Evolutionary conservation across 192 early-diverging fungal species (phyloP), one percentile per base, ranked within the genome.

Genomic region (Chytriomyces confervae): DNA sequence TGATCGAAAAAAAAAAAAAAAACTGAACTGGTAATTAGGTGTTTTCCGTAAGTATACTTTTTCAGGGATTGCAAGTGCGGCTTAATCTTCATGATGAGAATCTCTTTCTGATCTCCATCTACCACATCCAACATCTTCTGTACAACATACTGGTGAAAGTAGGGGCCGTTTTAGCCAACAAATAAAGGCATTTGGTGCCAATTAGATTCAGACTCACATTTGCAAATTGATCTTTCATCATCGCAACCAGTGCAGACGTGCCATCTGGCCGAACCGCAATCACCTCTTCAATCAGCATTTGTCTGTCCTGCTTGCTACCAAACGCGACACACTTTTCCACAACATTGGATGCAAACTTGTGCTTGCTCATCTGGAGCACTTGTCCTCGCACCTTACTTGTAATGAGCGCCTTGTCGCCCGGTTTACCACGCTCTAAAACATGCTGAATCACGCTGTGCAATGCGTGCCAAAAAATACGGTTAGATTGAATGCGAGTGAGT

Each of bases 191-290:
- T 36, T 36, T 36, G 36, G 36, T 81, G 57, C 23, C n/a, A 65
- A 3, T 65, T 2, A 1, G 13, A 65, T 20, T 65, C 13, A 20
- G 16, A 13, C 66, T 36, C 50, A 77, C 76, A 61, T 99, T 99
- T 61, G 97, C 97, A 79, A 96, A 99, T 84, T 99, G 97, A 86
- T 99, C 97, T 86, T 98, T 98, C 97, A 99, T 99, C 96, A 99
- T 97, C n/a, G 90, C 84, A 63, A 95, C 89, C 78, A 99, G 83
- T 11, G 94, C 91, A 10, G 89, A 91, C 6, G 94, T 94, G 62
- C 92, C 95, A 82, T 98, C 96, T 11, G 94, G 89, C 72, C 93
- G 90, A 64, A 92, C 89, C 24, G 88, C 86, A 29, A 94, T 90
- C 13, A 98, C 95, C 84, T 99, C 97, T 70, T 97, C 96, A 67